Percentiles rank a stretch among this genome's conserved stretches.
Conservation (phyloP, 2,329 filamentous ascomycete genomes). For the Trichoderma sp. region DNA sequence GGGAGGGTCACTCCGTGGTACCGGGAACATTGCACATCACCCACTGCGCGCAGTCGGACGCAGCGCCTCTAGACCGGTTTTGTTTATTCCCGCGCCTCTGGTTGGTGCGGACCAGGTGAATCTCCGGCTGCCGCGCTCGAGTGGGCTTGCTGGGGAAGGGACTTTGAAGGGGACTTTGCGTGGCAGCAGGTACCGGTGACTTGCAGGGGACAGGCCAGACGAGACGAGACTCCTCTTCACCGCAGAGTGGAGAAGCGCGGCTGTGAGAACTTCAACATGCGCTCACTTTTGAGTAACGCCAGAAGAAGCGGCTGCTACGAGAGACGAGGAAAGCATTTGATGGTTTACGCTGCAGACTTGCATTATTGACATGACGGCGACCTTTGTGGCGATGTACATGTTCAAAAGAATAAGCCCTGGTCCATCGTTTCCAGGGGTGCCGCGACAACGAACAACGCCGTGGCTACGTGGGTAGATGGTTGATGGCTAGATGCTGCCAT, state of each 20-base stretch:
- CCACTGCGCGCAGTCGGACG: not conserved
- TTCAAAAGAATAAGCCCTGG: not conserved
- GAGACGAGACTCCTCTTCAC: conserved; percentile 3
- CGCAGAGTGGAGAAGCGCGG: conserved; percentile 17
- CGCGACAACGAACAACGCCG: not conserved
- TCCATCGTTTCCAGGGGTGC: not conserved
- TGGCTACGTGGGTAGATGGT: not conserved
- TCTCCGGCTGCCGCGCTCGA: conserved; percentile 17
- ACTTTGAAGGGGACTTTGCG: not conserved
- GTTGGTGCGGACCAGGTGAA: conserved; percentile 15
- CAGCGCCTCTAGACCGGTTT: conserved; percentile 13
- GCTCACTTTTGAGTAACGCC: not conserved
- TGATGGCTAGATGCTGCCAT: not conserved
- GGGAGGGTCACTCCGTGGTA: not conserved
- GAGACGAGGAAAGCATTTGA: not conserved
- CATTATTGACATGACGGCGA: not conserved
- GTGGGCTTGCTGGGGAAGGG: conserved; percentile 1
- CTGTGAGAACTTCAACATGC: conserved; percentile 3
- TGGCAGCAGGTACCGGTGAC: conserved; percentile 17
- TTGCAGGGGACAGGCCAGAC: conserved; percentile 4
- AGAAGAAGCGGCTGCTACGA: not conserved
- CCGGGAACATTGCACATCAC: not conserved
- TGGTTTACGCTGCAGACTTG: not conserved
- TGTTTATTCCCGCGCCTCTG: not conserved
- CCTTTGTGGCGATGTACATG: not conserved